A percentile compares a stretch with the other conserved stretches of the same genome.
These are phyloP conservation scores for Eucalyptus urophylla DNA, from an alignment of 345 rosid species.

Conservation along the genomic window DNA sequence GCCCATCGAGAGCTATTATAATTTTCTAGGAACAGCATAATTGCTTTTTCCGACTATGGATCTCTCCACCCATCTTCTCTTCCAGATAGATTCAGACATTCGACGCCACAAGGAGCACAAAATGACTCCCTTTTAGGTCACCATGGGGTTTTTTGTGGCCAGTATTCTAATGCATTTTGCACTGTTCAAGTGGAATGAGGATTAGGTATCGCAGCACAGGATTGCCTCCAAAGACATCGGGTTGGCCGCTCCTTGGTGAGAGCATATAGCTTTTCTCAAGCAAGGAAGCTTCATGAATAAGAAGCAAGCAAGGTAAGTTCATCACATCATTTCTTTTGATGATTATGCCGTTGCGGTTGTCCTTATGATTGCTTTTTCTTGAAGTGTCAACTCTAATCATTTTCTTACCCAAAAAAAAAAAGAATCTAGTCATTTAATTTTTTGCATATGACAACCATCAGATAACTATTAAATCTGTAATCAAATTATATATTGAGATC, in stretches of 20 bases:
- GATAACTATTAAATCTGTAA: not conserved
- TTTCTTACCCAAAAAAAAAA: not conserved
- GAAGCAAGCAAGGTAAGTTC: conserved; percentile 14
- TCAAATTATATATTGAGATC: not conserved
- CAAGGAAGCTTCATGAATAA: conserved; percentile 21
- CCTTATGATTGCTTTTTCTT: not conserved
- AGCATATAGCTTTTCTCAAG: conserved; percentile 18
- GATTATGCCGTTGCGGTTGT: not conserved
- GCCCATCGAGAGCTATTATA: not conserved
- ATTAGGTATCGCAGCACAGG: conserved; percentile 8
- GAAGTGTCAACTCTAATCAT: not conserved
- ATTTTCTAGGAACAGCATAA: not conserved
- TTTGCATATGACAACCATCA: not conserved
- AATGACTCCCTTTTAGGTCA: not conserved
- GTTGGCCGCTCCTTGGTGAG: conserved; percentile 27
- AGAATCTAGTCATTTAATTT: not conserved
- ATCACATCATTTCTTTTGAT: not conserved
- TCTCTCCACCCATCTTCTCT: not conserved
- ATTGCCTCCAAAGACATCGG: conserved; percentile 20
- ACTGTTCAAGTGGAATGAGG: conserved; percentile 12
- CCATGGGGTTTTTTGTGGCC: not conserved
- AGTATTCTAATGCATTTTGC: not conserved
- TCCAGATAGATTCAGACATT: not conserved
- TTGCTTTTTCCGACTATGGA: not conserved
- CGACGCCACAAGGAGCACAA: not conserved